Evolutionary conservation across 2,329 filamentous ascomycete genomes (phyloP).

Genomic region (Diplocarpon rosae): DNA sequence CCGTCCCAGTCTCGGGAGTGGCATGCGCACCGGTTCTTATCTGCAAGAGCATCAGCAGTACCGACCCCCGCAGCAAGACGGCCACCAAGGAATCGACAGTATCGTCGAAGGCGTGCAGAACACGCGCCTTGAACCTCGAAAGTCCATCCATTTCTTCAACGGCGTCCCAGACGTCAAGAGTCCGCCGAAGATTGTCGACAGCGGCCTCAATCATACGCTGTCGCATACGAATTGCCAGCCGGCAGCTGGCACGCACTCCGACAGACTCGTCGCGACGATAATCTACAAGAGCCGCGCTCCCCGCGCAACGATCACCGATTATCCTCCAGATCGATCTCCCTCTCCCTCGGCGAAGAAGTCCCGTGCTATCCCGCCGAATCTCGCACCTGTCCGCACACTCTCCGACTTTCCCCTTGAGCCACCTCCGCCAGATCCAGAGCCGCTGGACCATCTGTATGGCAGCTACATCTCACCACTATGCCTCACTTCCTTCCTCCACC

Average conservation of each 20-base stretch:
- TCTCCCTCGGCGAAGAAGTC: conserved; percentile 20
- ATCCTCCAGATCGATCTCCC: conserved; percentile 29
- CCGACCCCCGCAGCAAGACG: conserved; percentile 40
- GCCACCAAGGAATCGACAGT: conserved; percentile 52
- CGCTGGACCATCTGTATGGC: conserved; percentile 54
- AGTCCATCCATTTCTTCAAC: conserved; percentile 40
- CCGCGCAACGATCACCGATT: conserved; percentile 27
- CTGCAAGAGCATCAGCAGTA: conserved; percentile 54
- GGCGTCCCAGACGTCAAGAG: conserved; percentile 49
- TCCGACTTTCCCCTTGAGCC: conserved; percentile 51
- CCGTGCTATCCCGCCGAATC: conserved; percentile 26
- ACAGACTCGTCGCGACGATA: conserved; percentile 49
- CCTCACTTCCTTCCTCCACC: conserved; percentile 53
- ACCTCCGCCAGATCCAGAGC: conserved; percentile 40
- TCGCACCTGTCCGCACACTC: conserved; percentile 47
- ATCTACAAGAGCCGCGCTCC: conserved; percentile 44
- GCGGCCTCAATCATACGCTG: conserved; percentile 49
- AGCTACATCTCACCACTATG: conserved; percentile 55
- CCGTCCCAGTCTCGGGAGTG: conserved; percentile 22
- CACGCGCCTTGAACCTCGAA: conserved; percentile 31
- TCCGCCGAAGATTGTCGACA: conserved; percentile 50
- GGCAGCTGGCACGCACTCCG: conserved; percentile 34
- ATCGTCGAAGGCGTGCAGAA: conserved; percentile 46
- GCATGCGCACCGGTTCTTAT: conserved; percentile 50
- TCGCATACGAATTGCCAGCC: conserved; percentile 54